Conservation (phyloP, 2,329 filamentous ascomycete genomes). For the Fusarium mexicanum region DNA sequence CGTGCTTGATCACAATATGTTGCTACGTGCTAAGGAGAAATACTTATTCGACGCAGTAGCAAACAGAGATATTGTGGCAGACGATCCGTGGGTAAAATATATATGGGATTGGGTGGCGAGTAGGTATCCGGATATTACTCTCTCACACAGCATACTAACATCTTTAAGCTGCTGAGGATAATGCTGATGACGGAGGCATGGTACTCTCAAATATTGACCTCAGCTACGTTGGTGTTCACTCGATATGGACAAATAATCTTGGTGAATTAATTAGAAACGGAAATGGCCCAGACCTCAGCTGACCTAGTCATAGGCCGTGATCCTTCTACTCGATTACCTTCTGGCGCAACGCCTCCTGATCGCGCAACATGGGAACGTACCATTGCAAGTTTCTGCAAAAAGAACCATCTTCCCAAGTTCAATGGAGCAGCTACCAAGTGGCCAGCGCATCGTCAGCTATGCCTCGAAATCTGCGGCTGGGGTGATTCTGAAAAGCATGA, state of each 20-base stretch:
- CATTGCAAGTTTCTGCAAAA: slow-evolving; percentile 71
- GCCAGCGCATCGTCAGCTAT: slow-evolving; percentile 77
- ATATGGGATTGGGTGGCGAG: slow-evolving; percentile 82
- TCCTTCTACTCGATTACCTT: slow-evolving; percentile 57
- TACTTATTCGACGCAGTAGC: slow-evolving; percentile 71
- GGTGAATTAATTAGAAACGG: slow-evolving; percentile 55
- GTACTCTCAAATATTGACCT: slow-evolving; percentile 73
- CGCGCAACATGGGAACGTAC: slow-evolving; percentile 66
- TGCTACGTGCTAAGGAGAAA: slow-evolving; percentile 68
- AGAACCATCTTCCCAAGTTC: slow-evolving; percentile 69
- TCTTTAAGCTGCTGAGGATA: slow-evolving; percentile 66
- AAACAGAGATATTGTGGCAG: slow-evolving; percentile 74
- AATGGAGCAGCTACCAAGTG: slow-evolving; percentile 70
- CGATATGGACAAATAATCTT: slow-evolving; percentile 76
- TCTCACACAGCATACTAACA: background rate
- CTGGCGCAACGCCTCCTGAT: slow-evolving; percentile 58
- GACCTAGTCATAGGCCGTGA: slow-evolving; percentile 55
- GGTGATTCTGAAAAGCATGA: slow-evolving; percentile 65
- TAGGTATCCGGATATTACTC: slow-evolving; percentile 48
- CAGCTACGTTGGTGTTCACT: slow-evolving; percentile 77
- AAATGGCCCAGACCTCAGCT: background rate
- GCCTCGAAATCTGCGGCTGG: slow-evolving; percentile 79
- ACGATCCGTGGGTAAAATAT: slow-evolving; percentile 79
- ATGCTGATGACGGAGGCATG: slow-evolving; percentile 76
- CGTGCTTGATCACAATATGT: slow-evolving; percentile 66